Evolutionary conservation across 495 filamentous ascomycete genomes (phyloP).

Genomic region (Corynascus novoguineensis): DNA sequence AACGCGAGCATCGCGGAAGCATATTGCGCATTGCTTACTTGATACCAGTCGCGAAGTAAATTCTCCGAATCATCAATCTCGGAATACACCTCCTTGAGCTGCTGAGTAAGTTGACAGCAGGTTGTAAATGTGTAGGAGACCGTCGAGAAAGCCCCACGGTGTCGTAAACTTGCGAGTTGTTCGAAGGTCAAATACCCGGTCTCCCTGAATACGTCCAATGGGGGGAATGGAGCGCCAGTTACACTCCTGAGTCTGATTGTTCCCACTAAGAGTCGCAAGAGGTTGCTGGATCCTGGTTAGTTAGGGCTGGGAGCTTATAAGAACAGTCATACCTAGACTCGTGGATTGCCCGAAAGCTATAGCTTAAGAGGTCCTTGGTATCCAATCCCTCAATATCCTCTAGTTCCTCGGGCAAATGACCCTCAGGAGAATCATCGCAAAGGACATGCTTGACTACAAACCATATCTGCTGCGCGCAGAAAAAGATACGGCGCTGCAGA

Average conservation of each 20-base stretch:
- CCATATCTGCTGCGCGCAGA: conserved; percentile 64
- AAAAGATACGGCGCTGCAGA: conserved; percentile 52
- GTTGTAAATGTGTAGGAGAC: conserved; percentile 80
- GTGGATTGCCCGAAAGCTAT: conserved; percentile 86
- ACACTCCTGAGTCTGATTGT: conserved; percentile 34
- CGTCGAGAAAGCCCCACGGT: conserved; percentile 89
- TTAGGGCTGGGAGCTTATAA: conserved; percentile 13
- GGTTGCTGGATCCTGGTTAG: conserved; percentile 39
- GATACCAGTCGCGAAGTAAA: conserved; percentile 60
- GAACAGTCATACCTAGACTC: conserved; percentile 67
- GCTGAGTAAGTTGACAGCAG: conserved; percentile 60
- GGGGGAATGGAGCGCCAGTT: conserved; percentile 33
- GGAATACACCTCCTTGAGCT: conserved; percentile 32
- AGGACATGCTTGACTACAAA: conserved; percentile 63
- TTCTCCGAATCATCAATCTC: conserved; percentile 30
- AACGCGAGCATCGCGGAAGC: conserved; percentile 4
- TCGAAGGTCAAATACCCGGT: conserved; percentile 69
- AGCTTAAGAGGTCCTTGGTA: conserved; percentile 85
- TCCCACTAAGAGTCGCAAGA: conserved; percentile 52
- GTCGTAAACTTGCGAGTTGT: conserved; percentile 76
- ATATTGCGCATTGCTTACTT: conserved; percentile 44
- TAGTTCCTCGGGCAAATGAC: conserved; percentile 67
- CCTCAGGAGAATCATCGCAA: conserved; percentile 89
- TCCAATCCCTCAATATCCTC: conserved; percentile 62
- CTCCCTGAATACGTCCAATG: conserved; percentile 40